A percentile compares a stretch with the other conserved stretches of the same genome.
Evolutionary conservation across 371 early-diverging fungal genomes (phyloP).

Genomic region (Mortierella sp.): DNA sequence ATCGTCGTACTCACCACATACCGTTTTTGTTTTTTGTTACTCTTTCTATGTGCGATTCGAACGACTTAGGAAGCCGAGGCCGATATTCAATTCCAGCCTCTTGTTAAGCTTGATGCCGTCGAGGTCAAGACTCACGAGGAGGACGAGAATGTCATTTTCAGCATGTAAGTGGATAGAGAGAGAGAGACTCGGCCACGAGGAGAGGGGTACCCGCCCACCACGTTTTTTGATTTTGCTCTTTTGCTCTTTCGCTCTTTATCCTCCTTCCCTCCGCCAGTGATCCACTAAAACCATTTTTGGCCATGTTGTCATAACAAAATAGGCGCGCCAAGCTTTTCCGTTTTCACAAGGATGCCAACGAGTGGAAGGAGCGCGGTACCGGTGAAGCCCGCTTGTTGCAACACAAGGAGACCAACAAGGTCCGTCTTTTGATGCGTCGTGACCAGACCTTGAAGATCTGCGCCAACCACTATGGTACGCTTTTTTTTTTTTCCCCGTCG

Average conservation of each 20-base stretch:
- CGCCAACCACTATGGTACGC: slow-evolving; percentile 93
- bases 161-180: slow-evolving; percentile 96
- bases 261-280: slow-evolving; percentile 4
- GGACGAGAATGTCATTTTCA: slow-evolving; percentile 92
- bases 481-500: background rate
- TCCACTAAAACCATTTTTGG: background rate
- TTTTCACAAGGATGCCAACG: slow-evolving; percentile 85
- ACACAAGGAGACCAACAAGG: slow-evolving; percentile 88
- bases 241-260: background rate
- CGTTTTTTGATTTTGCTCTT: too few species aligned
- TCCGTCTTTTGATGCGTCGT: slow-evolving; percentile 96
- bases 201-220: too few species aligned
- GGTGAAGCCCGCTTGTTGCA: slow-evolving; percentile 95
- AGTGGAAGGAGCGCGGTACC: slow-evolving; percentile 99
- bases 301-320: slow-evolving; percentile 6
- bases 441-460: slow-evolving; percentile 98
- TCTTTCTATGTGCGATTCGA: background rate
- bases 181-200: too few species aligned
- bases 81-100: slow-evolving; percentile 96
- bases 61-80: slow-evolving; percentile 71
- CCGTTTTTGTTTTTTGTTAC: slow-evolving; percentile 1
- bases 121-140: slow-evolving; percentile 96
- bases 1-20: background rate
- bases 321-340: slow-evolving; percentile 99
- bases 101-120: slow-evolving; percentile 92